phyloP scores from a whole-genome alignment of 208 protist species.

The Leishmania gerbilli region DNA sequence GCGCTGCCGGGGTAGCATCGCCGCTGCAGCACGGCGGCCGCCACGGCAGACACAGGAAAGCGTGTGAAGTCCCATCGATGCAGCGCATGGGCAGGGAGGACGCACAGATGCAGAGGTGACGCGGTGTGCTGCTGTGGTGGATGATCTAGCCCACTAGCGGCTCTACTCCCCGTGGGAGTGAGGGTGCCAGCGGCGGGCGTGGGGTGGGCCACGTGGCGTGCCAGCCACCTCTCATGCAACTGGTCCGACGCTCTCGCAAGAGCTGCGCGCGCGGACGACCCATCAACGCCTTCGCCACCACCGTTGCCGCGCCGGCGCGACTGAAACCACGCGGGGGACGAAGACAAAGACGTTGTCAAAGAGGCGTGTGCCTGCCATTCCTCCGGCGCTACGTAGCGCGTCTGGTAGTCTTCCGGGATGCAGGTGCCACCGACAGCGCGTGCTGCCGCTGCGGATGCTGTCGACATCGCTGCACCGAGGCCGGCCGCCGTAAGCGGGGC shows the following conservation, averaged over 20 bases:
- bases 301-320: background rate
- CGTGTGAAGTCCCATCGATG: conserved; percentile 26
- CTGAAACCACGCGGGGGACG: background rate
- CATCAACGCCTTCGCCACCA: background rate
- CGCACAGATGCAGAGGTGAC: background rate
- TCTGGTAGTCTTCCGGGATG: background rate
- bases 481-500: background rate
- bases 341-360: background rate
- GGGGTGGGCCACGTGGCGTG: conserved; percentile 7
- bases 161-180: background rate
- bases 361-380: conserved; percentile 11
- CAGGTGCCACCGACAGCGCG: background rate
- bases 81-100: conserved; percentile 23
- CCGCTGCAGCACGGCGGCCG: conserved; percentile 4
- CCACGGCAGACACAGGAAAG: conserved; percentile 17
- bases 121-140: background rate
- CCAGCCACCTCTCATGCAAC: conserved; percentile 14
- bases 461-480: background rate
- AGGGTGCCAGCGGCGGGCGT: background rate
- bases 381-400: background rate
- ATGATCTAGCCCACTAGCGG: background rate
- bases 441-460: background rate
- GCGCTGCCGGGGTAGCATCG: background rate
- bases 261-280: background rate
- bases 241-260: background rate